Conservation (phyloP, 2,329 filamentous ascomycete species). For the Calonectria pseudoturangicola region DNA sequence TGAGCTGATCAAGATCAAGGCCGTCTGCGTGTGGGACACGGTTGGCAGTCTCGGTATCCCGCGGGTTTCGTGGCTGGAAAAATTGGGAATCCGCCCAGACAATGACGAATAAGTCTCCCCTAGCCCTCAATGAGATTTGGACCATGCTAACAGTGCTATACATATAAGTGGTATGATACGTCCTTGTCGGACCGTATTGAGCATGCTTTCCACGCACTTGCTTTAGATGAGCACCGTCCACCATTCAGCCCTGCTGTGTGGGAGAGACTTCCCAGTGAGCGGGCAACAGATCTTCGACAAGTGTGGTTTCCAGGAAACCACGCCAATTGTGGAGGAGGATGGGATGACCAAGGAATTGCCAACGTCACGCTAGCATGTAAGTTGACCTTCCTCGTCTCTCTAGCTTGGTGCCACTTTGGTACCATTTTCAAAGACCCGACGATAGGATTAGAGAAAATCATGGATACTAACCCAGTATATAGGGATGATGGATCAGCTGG, state of each 20-base stretch:
- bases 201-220: slow-evolving; percentile 76
- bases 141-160: slow-evolving; percentile 58
- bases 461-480: neutral
- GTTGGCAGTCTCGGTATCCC: slow-evolving; percentile 68
- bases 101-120: slow-evolving; percentile 67
- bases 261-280: slow-evolving; percentile 65
- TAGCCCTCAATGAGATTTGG: neutral
- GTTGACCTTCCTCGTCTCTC: slow-evolving; percentile 37
- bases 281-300: slow-evolving; percentile 67
- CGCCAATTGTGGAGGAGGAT: slow-evolving; percentile 82
- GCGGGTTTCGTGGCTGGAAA: slow-evolving; percentile 66
- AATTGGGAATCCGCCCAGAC: slow-evolving; percentile 66
- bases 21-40: slow-evolving; percentile 69
- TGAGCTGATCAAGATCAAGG: slow-evolving; percentile 66
- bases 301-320: slow-evolving; percentile 84
- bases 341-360: slow-evolving; percentile 69
- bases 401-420: neutral
- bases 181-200: slow-evolving; percentile 71
- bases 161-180: slow-evolving; percentile 73
- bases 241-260: slow-evolving; percentile 75
- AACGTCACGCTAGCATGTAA: slow-evolving; percentile 63
- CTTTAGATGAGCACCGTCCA: slow-evolving; percentile 73
- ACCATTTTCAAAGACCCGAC: too few species aligned
- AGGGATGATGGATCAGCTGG: slow-evolving; percentile 76
- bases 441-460: neutral